phyloP scores from a whole-genome alignment of 1,284 basidiomycete genomes.

The Leccinum pseudoinsigne region DNA sequence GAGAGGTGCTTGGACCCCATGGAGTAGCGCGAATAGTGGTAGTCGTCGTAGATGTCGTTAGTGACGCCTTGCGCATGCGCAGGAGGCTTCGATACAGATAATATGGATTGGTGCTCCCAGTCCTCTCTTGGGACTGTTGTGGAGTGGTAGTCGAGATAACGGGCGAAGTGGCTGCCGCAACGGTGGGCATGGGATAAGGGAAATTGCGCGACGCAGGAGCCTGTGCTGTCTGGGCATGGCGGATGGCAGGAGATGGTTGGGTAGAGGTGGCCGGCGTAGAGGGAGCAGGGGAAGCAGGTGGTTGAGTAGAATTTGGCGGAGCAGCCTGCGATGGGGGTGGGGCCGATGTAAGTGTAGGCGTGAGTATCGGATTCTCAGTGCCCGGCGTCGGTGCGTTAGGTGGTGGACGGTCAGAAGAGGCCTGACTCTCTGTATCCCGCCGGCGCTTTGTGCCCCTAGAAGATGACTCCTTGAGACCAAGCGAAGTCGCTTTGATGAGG shows the following conservation, averaged over 20 bases:
- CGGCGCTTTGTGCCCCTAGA: constrained; percentile 63
- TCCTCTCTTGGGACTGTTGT: constrained; percentile 32
- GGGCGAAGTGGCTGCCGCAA: constrained; percentile 41
- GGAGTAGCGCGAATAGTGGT: constrained; percentile 68
- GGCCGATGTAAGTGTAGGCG: constrained; percentile 21
- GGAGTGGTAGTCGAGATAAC: constrained; percentile 34
- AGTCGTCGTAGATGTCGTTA: constrained; percentile 73
- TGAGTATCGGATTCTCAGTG: constrained; percentile 24
- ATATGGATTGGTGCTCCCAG: constrained; percentile 27
- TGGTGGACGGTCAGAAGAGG: constrained; percentile 31
- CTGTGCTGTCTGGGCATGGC: constrained; percentile 33
- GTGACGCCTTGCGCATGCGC: constrained; percentile 35
- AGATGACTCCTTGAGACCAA: constrained; percentile 73
- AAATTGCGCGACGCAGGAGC: constrained; percentile 31
- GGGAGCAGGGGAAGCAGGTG: constrained; percentile 31
- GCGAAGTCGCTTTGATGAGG: constrained; percentile 70
- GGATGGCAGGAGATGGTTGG: constrained; percentile 33
- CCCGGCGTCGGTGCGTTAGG: constrained; percentile 26
- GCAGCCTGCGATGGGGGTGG: constrained; percentile 23
- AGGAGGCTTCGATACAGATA: constrained; percentile 37
- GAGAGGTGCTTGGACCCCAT: constrained; percentile 40
- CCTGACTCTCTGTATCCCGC: constrained; percentile 44
- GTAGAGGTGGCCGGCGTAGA: constrained; percentile 34
- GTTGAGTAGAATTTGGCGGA: constrained; percentile 22
- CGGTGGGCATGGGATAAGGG: constrained; percentile 49